Evolutionary conservation across 2,329 filamentous ascomycete genomes (phyloP), one percentile per base, ranked within the genome.

Genomic region (Verticillium klebahnii): DNA sequence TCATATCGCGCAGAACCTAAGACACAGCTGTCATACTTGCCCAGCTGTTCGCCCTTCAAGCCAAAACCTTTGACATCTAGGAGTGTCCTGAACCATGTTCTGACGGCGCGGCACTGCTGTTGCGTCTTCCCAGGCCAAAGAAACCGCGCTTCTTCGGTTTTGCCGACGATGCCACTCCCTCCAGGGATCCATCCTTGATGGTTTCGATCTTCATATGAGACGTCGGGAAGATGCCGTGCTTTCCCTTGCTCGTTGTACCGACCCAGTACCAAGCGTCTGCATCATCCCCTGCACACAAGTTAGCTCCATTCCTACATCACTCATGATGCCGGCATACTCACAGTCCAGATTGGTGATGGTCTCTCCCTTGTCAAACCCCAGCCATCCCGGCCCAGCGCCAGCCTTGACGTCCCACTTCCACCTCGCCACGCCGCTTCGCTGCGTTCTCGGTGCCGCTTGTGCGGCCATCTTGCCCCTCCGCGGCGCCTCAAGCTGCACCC

Each of bases 331-430:
- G 14, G 7, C 32, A 55, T 15, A 59, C 67, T 66, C 32, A 69
- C 68, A 69, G 5, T 63, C 64, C 11, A 68, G 85, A 75, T 80
- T 86, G 59, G 75, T 79, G n/a, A 80, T 82, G 5, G 78, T 81
- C 62, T 82, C 79, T 15, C 77, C 79, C 36, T 80, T 80, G 5
- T 78, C 78, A 63, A 83, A 67, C 15, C 57, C 58, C 14, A 69
- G 29, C 68, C 68, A 69, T 2, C 65, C 63, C 66, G 67, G 69
- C 5, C 65, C 63, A 11, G 59, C 58, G 5, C 56, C 52, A 17
- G 77, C 70, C 65, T 78, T 80, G 40, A 77, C 75, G 12, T 72
- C 69, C 66, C 68, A 75, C 60, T 73, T 74, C 72, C 72, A 75
- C 39, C 70, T 66, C 12, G 71, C 68, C 12, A 56, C 62, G 17